Evolutionary conservation across 2,329 filamentous ascomycete genomes (phyloP), one percentile per base, ranked within the genome.

Genomic region (Sordariomycetes sp.): DNA sequence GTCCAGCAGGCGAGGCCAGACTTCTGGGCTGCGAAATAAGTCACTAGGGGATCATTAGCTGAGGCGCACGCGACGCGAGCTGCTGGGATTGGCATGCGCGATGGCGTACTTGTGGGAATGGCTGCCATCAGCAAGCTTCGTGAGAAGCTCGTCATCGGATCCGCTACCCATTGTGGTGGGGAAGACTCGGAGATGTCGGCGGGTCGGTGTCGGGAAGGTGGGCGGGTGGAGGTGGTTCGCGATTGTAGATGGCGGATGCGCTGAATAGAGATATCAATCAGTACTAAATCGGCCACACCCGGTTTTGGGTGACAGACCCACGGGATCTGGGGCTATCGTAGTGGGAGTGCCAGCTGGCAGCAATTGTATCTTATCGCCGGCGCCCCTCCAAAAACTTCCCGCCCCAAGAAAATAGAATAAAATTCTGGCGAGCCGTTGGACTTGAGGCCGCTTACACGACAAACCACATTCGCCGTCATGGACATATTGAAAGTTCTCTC

Each of bases 401-500:
- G n/a, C 2, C n/a, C 45, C 45, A 50, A 50, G 10, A 15, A 45
- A 45, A 45, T 15, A 32, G 10, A 50, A 50, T 50, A 50, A 50
- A 24, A 24, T 50, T 50, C 45, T 13, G 22, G 45, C 22, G 12
- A 22, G 24, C 20, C 45, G 8, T 7, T 24, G 12, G 39, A 45
- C 6, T 45, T 17, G 39, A 45, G 39, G n/a, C n/a, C 39, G 28
- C n/a, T 45, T 15, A 7, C 15, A 45, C 39, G 39, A 45, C 39
- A 45, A 45, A n/a, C 45, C 28, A 36, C 8, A 57, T 8, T 12
- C 35, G 13, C 52, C 57, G 63, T 54, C 58, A 88, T 88, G 85
- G 86, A 90, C 70, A 83, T 89, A 57, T 75, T 89, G 65, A 89
- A 84, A 65, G 73, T 90, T 35, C 74, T 90, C 59, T 88, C 86